Conservation (phyloP, 345 rosid species). For the Conringia planisiliqua region DNA sequence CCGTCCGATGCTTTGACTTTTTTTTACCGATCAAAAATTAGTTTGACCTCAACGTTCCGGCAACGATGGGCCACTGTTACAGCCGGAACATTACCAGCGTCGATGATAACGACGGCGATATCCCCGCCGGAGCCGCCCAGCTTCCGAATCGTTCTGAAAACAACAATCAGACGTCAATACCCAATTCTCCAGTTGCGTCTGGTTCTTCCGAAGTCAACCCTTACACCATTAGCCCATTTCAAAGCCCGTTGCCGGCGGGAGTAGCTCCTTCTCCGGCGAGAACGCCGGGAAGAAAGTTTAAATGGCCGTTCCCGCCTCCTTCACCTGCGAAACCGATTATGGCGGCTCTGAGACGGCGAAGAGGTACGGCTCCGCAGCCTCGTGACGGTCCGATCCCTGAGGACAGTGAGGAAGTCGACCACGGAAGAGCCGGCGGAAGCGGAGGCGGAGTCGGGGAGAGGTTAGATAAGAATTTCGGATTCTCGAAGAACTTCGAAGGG, state of each 20-base stretch:
- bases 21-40: slow-evolving; percentile 18
- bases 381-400: slow-evolving; percentile 71
- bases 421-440: slow-evolving; percentile 20
- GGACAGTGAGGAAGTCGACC: slow-evolving; percentile 33
- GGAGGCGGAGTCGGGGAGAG: slow-evolving; percentile 32
- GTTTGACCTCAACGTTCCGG: neutral
- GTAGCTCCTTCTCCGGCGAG: slow-evolving; percentile 80
- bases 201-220: slow-evolving; percentile 42
- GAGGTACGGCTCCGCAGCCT: slow-evolving; percentile 46
- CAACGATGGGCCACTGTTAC: slow-evolving; percentile 79
- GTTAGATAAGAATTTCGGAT: slow-evolving; percentile 87
- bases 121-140: slow-evolving; percentile 22
- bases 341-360: slow-evolving; percentile 57
- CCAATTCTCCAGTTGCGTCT: slow-evolving; percentile 28
- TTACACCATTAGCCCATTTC: slow-evolving; percentile 59
- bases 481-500: slow-evolving; percentile 64
- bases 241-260: slow-evolving; percentile 79
- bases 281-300: slow-evolving; percentile 82
- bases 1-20: slow-evolving; percentile 39
- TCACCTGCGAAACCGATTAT: slow-evolving; percentile 96
- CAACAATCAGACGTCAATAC: slow-evolving; percentile 17
- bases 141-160: neutral
- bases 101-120: slow-evolving; percentile 25
- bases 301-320: slow-evolving; percentile 96
- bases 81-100: slow-evolving; percentile 52